Base-by-base conservation (phyloP, 179 eudicot species). In the Beta lomatogona region DNA sequence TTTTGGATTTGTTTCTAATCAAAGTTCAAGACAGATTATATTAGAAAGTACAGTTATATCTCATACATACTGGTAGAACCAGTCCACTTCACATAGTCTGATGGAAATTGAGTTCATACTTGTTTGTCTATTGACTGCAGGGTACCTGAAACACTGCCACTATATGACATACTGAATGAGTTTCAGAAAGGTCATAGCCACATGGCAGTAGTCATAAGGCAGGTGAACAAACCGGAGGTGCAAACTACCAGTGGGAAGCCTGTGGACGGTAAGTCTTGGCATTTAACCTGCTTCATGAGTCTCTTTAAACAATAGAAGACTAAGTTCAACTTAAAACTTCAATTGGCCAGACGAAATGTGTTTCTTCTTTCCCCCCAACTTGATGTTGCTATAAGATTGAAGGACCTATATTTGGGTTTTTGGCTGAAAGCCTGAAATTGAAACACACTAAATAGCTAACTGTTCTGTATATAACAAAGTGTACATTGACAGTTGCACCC, bases 131-230 rank as follows among this genome's bases (percentile, higher is more conserved):
- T 36, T 36, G 3, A 36, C 73, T 87, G 75, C 71, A 97, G 99
- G 92, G 97, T 97, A 80, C 87, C 88, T 22, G 99, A 93, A 70
- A 89, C 88, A 28, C 31, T 94, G 91, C 98, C 98, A 11, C 80
- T 94, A 72, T 97, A 97, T 91, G 98, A 97, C 88, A 97, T 97
- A 73, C 82, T 97, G 84, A 97, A 97, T 82, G 99, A 97, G 89
- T 97, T 97, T 71, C 99, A 94, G 86, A 96, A 94, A 82, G 99
- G 99, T 71, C 97, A 91, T 85, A 97, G 99, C 87, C 99, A 97
- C 86, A 94, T 94, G 97, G 99, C 99, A 72, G 97, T 94, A 75
- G 99, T 96, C 31, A 88, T 94, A 55, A 89, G 96, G 81, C 93
- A 89, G 58, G 80, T 82, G 74, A 79, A 77, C 74, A 87, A 93